Evolutionary conservation across 179 eudicot genomes (phyloP), one percentile per base, ranked within the genome.

Genomic region (Silene coronaria): DNA sequence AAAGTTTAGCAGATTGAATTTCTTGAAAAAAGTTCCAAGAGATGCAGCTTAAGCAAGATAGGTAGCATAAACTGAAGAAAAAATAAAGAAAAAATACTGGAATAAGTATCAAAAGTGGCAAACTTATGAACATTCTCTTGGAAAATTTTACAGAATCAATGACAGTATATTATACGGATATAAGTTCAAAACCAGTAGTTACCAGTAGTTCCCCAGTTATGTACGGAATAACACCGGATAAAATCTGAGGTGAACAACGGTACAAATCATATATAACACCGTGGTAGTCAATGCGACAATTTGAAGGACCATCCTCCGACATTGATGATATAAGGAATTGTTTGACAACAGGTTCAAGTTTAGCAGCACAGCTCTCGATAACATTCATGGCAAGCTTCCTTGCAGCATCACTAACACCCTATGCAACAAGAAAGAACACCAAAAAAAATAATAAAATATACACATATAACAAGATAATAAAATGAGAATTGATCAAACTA

Each of bases 121-220:
- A n/a, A 21, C 8, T 55, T 17, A 12, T 46, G 59, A 9, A 38
- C 0, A 6, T 70, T 70, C n/a, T 77, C 36, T 28, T 63, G 32
- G 42, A 69, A 74, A 32, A 67, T 23, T 8, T 8, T 60, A 21
- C 59, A 70, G 32, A 51, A 62, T 45, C 28, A 9, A 57, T 53
- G 28, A 51, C 16, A 60, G 48, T 6, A 62, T 42, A 61, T 24
- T 38, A 53, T 48, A 46, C n/a, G 22, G 48, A 22, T 17, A 51
- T 7, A 77, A 81, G 32, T 28, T 75, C 76, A 36, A 30, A 38
- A 67, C 7, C 11, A 24, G 67, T 45, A 66, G 69, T 86, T 93
- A 96, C 99, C 99, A 93, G 81, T 68, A 96, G 89, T 84, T 93
- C 97, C 81, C 96, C 99, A 14, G 93, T 89, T 67, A 96, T 76